phyloP scores from a whole-genome alignment of 306 rosid genomes.

The Cajanus cajan region DNA sequence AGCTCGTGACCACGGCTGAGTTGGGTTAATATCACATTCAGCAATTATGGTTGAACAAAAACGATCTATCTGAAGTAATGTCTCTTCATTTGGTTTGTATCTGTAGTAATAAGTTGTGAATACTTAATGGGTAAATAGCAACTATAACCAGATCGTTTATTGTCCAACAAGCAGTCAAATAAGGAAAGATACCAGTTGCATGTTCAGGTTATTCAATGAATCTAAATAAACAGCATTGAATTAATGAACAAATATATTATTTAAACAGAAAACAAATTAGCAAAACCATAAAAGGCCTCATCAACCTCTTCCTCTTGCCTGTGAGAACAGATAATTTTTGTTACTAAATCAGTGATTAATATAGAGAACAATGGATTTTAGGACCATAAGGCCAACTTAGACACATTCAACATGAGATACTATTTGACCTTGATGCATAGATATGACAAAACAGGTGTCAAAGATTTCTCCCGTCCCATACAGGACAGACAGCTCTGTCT shows the following conservation, averaged over 20 bases:
- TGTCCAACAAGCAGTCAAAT: conserved; percentile 5
- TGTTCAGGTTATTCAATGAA: conserved; percentile 13
- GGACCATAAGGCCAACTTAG: background rate
- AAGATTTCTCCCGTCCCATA: background rate
- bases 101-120: conserved; percentile 46
- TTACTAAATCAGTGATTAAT: background rate
- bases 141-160: conserved; percentile 1
- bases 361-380: background rate
- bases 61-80: conserved; percentile 88
- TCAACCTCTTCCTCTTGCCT: background rate
- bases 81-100: conserved; percentile 92
- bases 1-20: conserved; percentile 63
- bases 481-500: background rate
- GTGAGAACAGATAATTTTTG: background rate
- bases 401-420: background rate
- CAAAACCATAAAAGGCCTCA: background rate
- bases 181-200: conserved; percentile 14
- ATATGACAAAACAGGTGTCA: background rate
- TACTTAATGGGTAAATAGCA: conserved; percentile 24
- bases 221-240: conserved; percentile 8
- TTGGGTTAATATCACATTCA: conserved; percentile 69
- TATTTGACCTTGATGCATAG: background rate
- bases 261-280: conserved; percentile 12
- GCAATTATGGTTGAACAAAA: conserved; percentile 88
- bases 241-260: background rate